phyloP scores from a whole-genome alignment of 768 basidiomycete genomes.

The Agaricus blazei region DNA sequence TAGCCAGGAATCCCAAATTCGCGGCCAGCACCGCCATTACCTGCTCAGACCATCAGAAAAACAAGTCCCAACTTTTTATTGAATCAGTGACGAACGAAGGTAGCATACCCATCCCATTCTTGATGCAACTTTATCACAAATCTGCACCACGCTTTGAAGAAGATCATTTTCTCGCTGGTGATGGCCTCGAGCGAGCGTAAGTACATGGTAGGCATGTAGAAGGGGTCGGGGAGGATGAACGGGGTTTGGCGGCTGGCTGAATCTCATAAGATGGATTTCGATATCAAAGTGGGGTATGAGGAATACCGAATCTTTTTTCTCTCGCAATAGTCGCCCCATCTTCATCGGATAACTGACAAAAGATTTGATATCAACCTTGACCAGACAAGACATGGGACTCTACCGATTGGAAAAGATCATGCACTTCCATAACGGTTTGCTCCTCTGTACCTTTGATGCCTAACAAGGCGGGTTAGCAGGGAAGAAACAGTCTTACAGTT shows the following conservation, averaged over 20 bases:
- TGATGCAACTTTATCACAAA: slow-evolving; percentile 38
- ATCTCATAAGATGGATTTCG: neutral
- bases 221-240: slow-evolving; percentile 44
- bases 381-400: slow-evolving; percentile 17
- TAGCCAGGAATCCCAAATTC: slow-evolving; percentile 58
- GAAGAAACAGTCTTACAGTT: slow-evolving; percentile 44
- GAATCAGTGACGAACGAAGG: slow-evolving; percentile 36
- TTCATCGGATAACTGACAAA: slow-evolving; percentile 58
- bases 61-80: neutral
- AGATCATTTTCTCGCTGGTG: slow-evolving; percentile 47
- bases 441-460: slow-evolving; percentile 79
- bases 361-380: neutral
- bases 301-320: slow-evolving; percentile 60
- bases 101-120: slow-evolving; percentile 49
- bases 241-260: slow-evolving; percentile 75
- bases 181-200: slow-evolving; percentile 31
- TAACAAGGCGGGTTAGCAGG: slow-evolving; percentile 16
- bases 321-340: slow-evolving; percentile 71
- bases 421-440: slow-evolving; percentile 69
- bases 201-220: slow-evolving; percentile 37
- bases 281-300: neutral
- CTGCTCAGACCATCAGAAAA: slow-evolving; percentile 22
- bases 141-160: slow-evolving; percentile 39
- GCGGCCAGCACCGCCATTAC: slow-evolving; percentile 53
- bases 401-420: slow-evolving; percentile 76